Evolutionary conservation across 371 early-diverging fungal genomes (phyloP).

Genomic region (Apophysomyces elegans): DNA sequence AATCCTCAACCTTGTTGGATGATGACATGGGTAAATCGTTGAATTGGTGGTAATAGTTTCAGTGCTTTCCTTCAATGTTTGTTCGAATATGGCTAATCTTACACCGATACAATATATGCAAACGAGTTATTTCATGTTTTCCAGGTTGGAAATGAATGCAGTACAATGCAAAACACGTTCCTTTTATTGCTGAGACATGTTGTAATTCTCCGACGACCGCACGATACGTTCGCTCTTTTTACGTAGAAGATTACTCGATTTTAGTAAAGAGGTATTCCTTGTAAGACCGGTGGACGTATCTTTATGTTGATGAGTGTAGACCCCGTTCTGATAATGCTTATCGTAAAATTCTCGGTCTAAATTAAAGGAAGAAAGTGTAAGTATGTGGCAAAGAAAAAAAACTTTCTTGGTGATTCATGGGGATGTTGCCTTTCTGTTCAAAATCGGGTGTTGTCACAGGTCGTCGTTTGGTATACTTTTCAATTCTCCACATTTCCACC

Average conservation of each 20-base stretch:
- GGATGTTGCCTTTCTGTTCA: constrained; percentile 54
- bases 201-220: constrained; percentile 45
- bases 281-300: background rate
- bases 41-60: too few relatives aligned
- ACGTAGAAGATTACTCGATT: background rate
- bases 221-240: constrained; percentile 40
- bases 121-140: background rate
- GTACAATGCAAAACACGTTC: background rate
- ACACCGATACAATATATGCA: background rate
- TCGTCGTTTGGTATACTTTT: constrained; percentile 67
- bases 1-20: too few relatives aligned
- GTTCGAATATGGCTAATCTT: background rate
- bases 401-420: too few relatives aligned
- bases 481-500: constrained; percentile 69
- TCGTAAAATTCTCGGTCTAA: constrained; percentile 29
- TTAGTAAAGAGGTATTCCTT: background rate
- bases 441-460: constrained; percentile 62
- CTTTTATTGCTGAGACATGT: constrained; percentile 16
- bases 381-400: background rate
- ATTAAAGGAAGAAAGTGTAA: background rate
- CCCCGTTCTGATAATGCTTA: constrained; percentile 28
- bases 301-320: constrained; percentile 15
- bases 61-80: too few relatives aligned
- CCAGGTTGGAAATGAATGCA: background rate
- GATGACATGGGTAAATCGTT: too few relatives aligned